phyloP scores from a whole-genome alignment of 805 yeast species.

The Candida maltosa region DNA sequence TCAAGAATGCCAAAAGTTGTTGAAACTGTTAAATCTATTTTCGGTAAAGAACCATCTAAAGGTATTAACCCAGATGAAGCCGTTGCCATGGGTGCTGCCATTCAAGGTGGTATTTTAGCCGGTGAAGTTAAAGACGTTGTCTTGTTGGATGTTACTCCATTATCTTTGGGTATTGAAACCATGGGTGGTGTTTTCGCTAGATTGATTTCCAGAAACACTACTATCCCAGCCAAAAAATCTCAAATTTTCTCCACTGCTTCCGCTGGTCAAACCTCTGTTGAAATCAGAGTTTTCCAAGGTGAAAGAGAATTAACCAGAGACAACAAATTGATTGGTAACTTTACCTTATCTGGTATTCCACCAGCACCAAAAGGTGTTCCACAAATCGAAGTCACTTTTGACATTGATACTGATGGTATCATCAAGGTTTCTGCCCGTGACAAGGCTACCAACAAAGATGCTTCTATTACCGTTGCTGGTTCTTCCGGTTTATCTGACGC shows the following conservation, averaged over 20 bases:
- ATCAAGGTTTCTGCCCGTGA: conserved; percentile 93
- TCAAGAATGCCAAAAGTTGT: conserved; percentile 88
- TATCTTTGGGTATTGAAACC: conserved; percentile 94
- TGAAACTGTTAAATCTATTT: conserved; percentile 70
- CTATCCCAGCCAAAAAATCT: conserved; percentile 94
- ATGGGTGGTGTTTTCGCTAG: conserved; percentile 97
- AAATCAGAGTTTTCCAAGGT: conserved; percentile 98
- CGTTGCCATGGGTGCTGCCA: conserved; percentile 95
- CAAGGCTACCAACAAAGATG: conserved; percentile 89
- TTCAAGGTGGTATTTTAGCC: conserved; percentile 93
- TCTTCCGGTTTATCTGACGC: conserved; percentile 88
- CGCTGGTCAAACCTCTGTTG: conserved; percentile 94
- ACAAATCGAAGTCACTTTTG: conserved; percentile 91
- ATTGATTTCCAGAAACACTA: conserved; percentile 88
- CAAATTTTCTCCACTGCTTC: conserved; percentile 96
- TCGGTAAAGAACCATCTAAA: conserved; percentile 82
- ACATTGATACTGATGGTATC: conserved; percentile 96
- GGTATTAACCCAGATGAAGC: conserved; percentile 95
- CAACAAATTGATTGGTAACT: conserved; percentile 96
- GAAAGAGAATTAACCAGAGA: conserved; percentile 98
- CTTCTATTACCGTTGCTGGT: conserved; percentile 94
- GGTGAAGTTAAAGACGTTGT: conserved; percentile 94
- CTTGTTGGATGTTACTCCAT: conserved; percentile 84
- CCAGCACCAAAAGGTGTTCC: conserved; percentile 96
- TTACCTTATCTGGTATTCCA: conserved; percentile 91